Base-by-base conservation (phyloP, 768 basidiomycete genomes). In the Trametes punicea region DNA sequence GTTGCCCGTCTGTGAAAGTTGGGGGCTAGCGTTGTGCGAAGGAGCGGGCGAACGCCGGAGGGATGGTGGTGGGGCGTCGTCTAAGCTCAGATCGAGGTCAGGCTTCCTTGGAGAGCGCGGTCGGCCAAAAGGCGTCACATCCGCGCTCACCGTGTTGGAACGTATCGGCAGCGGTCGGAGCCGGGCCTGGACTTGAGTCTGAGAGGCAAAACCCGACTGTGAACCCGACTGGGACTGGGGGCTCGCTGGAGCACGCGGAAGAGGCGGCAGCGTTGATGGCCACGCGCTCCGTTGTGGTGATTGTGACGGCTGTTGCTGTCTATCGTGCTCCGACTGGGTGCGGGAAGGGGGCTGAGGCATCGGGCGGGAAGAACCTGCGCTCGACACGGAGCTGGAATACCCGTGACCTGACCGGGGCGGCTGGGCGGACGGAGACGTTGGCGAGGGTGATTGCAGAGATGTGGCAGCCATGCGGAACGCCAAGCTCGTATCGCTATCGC, bases 21-120 rank as follows among this genome's bases (percentile, higher is more conserved):
- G 36, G 1, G 47, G 21, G 16, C 39, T 25, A n/a, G 27, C 46
- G 16, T 20, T 31, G 3, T 18, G 30, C 6, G 52, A 18, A 13
- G 69, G 67, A 2, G 68, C 65, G n/a, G 73, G 74, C 2, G 74
- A 71, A 23, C 73, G 69, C 41, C 74, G 72, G 27, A 76, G 57
- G 3, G 75, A 77, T 20, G 70, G 74, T 3, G 75, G 75, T 25
- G 75, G 76, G 30, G 74, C 71, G 65, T 77, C 76, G 55, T 77
- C 75, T 11, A 77, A 61, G 62, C 70, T 68, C n/a, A 77, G 65
- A 44, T 55, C 56, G 50, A 57, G 46, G 42, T 41, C 51, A 46
- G 18, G 54, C 44, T 54, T 58, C 15, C 62, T 23, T 30, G 62
- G 45, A 6, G 51, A 48, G n/a, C 60, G 51, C 11, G 55, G 51